These are phyloP conservation scores for Populus ilicifolia DNA, from an alignment of 345 rosid genomes.

Conservation along the genomic window DNA sequence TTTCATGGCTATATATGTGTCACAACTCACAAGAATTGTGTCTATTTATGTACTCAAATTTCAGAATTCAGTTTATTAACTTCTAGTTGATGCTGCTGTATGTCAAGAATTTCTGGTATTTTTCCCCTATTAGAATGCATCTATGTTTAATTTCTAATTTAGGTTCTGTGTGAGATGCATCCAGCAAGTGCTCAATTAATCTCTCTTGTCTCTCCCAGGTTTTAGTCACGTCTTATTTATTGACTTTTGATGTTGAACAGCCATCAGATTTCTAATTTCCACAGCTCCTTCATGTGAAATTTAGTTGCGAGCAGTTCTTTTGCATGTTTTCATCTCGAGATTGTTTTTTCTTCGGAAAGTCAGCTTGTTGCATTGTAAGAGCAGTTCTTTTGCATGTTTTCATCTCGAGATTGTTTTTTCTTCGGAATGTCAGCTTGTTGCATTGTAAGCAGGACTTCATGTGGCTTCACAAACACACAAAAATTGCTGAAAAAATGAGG, in stretches of 20 bases:
- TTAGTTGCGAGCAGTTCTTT: background rate
- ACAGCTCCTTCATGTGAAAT: background rate
- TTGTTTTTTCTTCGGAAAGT: background rate
- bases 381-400: background rate
- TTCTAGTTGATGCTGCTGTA: background rate
- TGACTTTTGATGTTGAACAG: background rate
- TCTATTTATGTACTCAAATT: background rate
- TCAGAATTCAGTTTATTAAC: background rate
- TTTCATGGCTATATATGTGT: background rate
- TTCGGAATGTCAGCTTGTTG: background rate
- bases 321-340: background rate
- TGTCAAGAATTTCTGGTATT: background rate
- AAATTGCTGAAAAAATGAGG: background rate
- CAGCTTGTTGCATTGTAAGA: background rate
- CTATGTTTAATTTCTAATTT: background rate
- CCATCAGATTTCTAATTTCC: background rate
- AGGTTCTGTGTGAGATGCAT: background rate
- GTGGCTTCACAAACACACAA: background rate
- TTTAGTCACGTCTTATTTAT: background rate
- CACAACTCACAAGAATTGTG: background rate
- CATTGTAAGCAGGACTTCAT: background rate
- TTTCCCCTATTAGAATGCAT: background rate
- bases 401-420: background rate
- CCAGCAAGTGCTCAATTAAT: too few species aligned
- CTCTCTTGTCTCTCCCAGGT: background rate